Conservation (phyloP, 2,329 filamentous ascomycete genomes). For the Ceratocystis lukuohia region DNA sequence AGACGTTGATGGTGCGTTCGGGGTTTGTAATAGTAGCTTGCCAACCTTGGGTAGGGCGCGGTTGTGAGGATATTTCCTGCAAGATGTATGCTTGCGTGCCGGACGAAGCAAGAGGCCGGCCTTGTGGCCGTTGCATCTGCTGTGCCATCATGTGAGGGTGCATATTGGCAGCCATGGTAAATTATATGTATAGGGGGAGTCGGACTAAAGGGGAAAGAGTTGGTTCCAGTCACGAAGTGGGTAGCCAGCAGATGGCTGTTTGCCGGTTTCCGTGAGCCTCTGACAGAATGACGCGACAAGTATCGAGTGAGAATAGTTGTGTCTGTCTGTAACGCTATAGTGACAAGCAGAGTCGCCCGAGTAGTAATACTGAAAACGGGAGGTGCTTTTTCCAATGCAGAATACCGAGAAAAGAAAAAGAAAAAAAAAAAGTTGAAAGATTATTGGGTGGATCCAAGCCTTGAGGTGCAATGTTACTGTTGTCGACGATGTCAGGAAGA, state of each 20-base stretch:
- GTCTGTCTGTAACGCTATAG: background rate
- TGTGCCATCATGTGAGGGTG: conserved; percentile 40
- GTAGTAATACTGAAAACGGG: background rate
- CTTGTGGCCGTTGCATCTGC: conserved; percentile 30
- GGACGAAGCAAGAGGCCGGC: conserved; percentile 27
- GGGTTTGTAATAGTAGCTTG: conserved; percentile 28
- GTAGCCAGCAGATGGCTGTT: background rate
- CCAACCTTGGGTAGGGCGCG: conserved; percentile 29
- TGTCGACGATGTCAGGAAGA: background rate
- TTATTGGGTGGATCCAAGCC: background rate
- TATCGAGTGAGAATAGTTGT: background rate
- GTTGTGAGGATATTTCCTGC: conserved; percentile 28
- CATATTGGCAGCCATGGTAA: conserved; percentile 47
- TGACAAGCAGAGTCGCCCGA: background rate
- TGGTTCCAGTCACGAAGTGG: background rate
- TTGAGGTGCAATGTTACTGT: background rate
- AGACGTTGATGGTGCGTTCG: conserved; percentile 33
- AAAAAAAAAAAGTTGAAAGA: background rate
- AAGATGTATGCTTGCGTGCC: conserved; percentile 31
- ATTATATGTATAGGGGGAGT: background rate
- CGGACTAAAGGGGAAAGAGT: background rate
- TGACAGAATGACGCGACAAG: background rate
- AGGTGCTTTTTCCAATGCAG: background rate
- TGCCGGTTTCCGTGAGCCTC: background rate
- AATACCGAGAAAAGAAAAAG: background rate